Evolutionary conservation across 805 yeast species (phyloP).

Genomic region (Wickerhamiella siamensis): DNA sequence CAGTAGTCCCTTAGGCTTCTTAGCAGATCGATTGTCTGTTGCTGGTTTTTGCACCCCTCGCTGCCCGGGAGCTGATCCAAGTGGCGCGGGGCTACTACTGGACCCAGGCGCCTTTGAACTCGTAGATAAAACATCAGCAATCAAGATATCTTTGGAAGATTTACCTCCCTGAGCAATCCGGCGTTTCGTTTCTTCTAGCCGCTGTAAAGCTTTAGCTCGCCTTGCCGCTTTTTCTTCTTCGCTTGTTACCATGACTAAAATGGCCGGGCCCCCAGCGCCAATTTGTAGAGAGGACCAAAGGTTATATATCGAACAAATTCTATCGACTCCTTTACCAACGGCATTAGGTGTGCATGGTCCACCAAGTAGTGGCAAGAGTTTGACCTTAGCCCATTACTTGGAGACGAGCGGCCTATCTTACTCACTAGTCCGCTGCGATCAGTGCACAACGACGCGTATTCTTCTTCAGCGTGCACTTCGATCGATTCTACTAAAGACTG

Average conservation of each 20-base stretch:
- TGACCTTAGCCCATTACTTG: constrained; percentile 26
- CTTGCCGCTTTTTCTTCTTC: constrained; percentile 14
- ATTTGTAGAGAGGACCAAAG: constrained; percentile 14
- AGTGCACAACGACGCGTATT: constrained; percentile 34
- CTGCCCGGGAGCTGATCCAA: not conserved
- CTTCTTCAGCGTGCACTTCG: constrained; percentile 34
- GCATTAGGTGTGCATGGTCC: constrained; percentile 34
- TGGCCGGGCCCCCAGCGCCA: not conserved
- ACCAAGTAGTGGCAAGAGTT: constrained; percentile 35
- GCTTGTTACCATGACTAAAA: constrained; percentile 2
- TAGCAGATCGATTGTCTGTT: constrained; percentile 5
- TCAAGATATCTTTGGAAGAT: not conserved
- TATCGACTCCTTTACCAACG: constrained; percentile 10
- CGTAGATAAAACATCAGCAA: not conserved
- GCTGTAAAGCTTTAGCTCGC: constrained; percentile 14
- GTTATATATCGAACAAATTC: constrained; percentile 9
- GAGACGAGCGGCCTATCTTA: constrained; percentile 19
- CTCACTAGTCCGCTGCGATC: constrained; percentile 34
- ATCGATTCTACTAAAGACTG: constrained; percentile 22
- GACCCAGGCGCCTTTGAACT: no score
- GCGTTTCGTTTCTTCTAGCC: constrained; percentile 15
- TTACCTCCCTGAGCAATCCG: constrained; percentile 4
- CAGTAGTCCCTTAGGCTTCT: constrained; percentile 10
- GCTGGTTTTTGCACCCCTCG: constrained; percentile 4
- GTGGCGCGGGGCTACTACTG: not conserved